Evolutionary conservation across 169 alveolate species (phyloP), one percentile per base, ranked within the genome.

Genomic region (Theileria parva): DNA sequence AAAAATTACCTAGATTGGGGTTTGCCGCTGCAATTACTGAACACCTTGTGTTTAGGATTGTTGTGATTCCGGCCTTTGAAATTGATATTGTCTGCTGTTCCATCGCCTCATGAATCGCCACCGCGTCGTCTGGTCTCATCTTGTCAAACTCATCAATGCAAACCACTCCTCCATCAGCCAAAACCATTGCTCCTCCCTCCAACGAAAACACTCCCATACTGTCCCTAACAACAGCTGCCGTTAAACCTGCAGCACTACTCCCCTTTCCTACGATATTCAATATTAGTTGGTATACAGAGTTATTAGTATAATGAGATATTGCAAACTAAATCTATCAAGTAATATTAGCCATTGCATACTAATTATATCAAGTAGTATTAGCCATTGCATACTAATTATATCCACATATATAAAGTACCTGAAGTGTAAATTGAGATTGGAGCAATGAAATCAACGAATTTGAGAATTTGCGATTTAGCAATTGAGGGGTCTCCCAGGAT

Each of bases 51-150:
- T 96, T 96, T 68, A 96, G 86, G 86, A 98, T 96, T 0, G 99
- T 98, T 12, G 99, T 98, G 80, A 98, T 98, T 28, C 99, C 99
- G 11, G 99, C 99, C 92, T 98, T 98, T 7, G 99, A 98, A 73
- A 98, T 97, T 32, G 99, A 94, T 28, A 98, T 98, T 8, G 99
- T 98, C 88, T 89, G 98, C 91, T 98, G 99, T 87, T 98, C 99
- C 99, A 98, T 98, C 21, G 99, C 99, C 87, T 98, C 99, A 85
- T 98, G 99, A 77, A 98, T 98, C 74, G 99, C 99, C 4, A 98
- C 99, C 72, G 99, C 96, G 83, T 98, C 99, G 80, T 97, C 97
- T 44, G 98, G 96, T 75, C 99, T 92, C 99, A 98, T 98, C 92
- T 98, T 98, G 89, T 98, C 99, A 88, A 98, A 98, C 92, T 98